Base-by-base conservation (phyloP, 495 filamentous ascomycete genomes). In the Hyaloscypha variabilis region DNA sequence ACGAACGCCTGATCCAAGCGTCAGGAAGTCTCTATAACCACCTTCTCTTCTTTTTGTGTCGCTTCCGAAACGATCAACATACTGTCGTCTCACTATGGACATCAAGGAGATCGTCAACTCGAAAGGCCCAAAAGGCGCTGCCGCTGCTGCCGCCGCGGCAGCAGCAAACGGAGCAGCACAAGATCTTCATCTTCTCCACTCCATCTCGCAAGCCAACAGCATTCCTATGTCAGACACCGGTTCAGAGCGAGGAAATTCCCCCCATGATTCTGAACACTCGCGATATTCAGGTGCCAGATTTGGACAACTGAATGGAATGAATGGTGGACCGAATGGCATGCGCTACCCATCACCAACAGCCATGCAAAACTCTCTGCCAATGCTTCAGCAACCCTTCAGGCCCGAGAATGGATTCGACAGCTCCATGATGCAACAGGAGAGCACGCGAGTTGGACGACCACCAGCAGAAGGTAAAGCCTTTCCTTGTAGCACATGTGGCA, bases 401-500 rank as follows among this genome's bases (percentile, higher is more conserved):
- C 78, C 78, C 10, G 77, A 75, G 53, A 73, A 17, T 46, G 65
- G 31, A 25, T 75, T 74, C 30, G 71, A 78, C 11, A 77, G 73
- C 53, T 58, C 64, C 8, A 72, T 75, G 69, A 63, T 74, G 55
- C 72, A 68, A 25, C 71, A 69, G 54, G 66, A 73, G 21, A 53
- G 46, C 29, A 34, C 34, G 39, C 69, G 69, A 26, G 60, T 64
- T 51, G 57, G 25, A 54, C 59, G 71, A 53, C 65, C 39, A 19
- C 54, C 71, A 28, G 51, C 46, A 25, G 71, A 73, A 34, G 54
- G 28, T 67, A 97, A 97, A 76, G 89, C 91, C 1, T 99, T 95
- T 71, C 88, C 93, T n/a, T 99, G 95, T 76, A 89, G 86, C 30
- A 92, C 88, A 13, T 99, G 95, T 75, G 86, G 83, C 30, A 99